A percentile compares a stretch with the other conserved stretches of the same genome.
phyloP scores from a whole-genome alignment of 2,329 filamentous ascomycete genomes.

The Pestalotiopsis sp. region DNA sequence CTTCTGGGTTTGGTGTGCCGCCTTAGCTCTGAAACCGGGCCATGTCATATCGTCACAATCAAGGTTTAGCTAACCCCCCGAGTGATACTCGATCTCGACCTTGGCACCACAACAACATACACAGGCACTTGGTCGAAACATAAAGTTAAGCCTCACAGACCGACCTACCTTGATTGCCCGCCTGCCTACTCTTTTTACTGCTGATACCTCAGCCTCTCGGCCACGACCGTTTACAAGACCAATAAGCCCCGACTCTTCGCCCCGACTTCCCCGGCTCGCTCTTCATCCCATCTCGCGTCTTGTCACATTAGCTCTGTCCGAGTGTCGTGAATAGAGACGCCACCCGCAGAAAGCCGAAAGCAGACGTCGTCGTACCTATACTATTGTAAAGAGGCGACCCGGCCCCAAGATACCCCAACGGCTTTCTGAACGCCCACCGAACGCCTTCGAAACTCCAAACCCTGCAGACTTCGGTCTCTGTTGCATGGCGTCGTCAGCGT shows the following conservation, averaged over 20 bases:
- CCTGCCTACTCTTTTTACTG: background rate
- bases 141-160: background rate
- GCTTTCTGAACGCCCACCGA: background rate
- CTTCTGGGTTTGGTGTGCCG: background rate
- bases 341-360: background rate
- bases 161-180: background rate
- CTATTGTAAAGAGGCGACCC: background rate
- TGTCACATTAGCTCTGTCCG: background rate
- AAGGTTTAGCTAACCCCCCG: background rate
- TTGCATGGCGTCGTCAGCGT: slow-evolving; percentile 44
- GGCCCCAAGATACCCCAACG: background rate
- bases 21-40: background rate
- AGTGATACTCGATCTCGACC: background rate
- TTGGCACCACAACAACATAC: background rate
- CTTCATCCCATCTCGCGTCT: background rate
- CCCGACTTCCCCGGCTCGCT: background rate
- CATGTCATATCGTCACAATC: background rate
- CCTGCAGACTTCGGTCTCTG: background rate
- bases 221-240: background rate
- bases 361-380: background rate
- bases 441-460: background rate
- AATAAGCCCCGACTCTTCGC: background rate
- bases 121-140: background rate
- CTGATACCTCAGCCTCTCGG: background rate
- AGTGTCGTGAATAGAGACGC: background rate